Base-by-base conservation (phyloP, 2,329 filamentous ascomycete genomes). In the Capronia americana region DNA sequence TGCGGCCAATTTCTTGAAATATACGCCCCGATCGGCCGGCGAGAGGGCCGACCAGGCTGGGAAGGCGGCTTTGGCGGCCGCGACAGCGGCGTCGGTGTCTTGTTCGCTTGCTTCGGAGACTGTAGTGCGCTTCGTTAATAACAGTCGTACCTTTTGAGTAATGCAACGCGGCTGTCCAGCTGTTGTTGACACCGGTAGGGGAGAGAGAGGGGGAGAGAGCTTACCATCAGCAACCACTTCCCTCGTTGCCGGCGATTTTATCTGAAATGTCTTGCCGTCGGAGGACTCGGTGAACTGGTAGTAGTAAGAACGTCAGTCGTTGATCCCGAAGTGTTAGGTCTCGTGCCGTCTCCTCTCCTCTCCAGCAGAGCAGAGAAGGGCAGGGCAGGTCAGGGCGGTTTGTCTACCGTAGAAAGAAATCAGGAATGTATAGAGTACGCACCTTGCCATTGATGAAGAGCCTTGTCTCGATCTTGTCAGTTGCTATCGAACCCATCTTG, bases 1-100 rank as follows among this genome's bases (percentile, higher is more conserved):
- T 5, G 66, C 64, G 1, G 77, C 73, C 12, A 79, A 65, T 44
- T 75, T 77, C 58, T 73, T 75, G n/a, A 79, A 62, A 34, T 75
- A 76, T 11, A 28, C 67, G 5, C 75, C 75, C 12, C 79, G 72
- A 41, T 75, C 67, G 28, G 71, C 66, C 6, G 77, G 74, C 2
- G 75, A 74, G n/a, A 79, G 72, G 11, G 77, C 75, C 17, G 74
- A 73, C 78, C 78, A 80, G 30, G 75, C 69, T 32, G 77, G 76
- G 61, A 78, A 79, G 3, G 78, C 77, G 14, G 74, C 73, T 58
- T 76, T 73, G 53, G 77, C 78, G n/a, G 76, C 77, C 24, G 73
- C 72, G 24, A 79, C 78, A 10, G 79, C 79, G 26, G 73, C 71
- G 61, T 79, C 72, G 20, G 76, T 75, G 53, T 79, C 78, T 58